These are phyloP conservation scores for Coelastrella sp. DNA, from an alignment of 139 green algal genomes.

Conservation along the genomic window DNA sequence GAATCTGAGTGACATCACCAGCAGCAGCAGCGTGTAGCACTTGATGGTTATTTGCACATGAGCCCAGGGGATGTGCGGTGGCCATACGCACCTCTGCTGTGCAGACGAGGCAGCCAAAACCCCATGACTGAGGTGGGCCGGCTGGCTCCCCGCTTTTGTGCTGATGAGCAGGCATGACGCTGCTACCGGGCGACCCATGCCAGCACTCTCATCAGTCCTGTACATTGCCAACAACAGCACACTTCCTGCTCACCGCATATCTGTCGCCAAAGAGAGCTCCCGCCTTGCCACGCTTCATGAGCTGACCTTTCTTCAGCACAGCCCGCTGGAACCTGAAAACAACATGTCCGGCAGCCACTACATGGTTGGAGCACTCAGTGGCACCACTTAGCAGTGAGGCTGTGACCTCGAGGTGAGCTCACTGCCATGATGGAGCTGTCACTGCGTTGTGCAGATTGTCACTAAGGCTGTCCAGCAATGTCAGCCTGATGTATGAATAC, in stretches of 20 bases:
- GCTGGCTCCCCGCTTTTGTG: neutral
- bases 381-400: no score
- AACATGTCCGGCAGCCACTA: neutral
- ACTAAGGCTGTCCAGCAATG: no score
- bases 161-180: neutral
- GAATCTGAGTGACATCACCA: slow-evolving; percentile 25
- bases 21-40: neutral
- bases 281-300: slow-evolving; percentile 53
- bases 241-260: slow-evolving; percentile 52
- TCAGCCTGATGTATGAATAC: no score
- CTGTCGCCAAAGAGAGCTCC: slow-evolving; percentile 51
- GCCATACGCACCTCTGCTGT: no score
- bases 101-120: no score
- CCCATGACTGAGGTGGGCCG: no score
- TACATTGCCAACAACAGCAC: neutral
- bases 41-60: no score
- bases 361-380: neutral
- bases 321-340: slow-evolving; percentile 50
- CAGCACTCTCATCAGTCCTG: neutral
- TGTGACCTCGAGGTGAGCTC: no score
- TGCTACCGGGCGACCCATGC: no score
- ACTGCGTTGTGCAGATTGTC: no score
- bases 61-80: no score
- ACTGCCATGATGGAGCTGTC: no score
- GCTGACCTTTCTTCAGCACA: slow-evolving; percentile 55